These are phyloP conservation scores for Cutaneotrichosporon sp. DNA, from an alignment of 1,284 basidiomycete genomes.

Conservation along the genomic window DNA sequence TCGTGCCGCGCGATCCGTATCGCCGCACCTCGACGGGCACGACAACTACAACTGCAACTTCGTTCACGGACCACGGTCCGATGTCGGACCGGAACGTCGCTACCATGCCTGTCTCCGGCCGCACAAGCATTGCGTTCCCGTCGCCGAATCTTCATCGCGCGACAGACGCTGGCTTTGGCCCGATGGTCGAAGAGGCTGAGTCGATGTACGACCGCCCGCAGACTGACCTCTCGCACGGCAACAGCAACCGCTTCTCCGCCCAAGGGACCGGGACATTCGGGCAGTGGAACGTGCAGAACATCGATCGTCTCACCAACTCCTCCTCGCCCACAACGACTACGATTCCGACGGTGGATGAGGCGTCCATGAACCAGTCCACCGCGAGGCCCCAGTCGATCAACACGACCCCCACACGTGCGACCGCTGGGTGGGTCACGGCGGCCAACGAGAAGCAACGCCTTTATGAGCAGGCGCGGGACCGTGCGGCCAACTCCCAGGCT, in stretches of 20 bases:
- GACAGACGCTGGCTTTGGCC: not conserved
- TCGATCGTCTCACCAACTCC: not conserved
- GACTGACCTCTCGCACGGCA: not conserved
- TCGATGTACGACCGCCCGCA: not conserved
- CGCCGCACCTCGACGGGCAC: constrained; percentile 38
- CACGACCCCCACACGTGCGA: not conserved
- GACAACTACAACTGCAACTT: constrained; percentile 32
- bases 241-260: not conserved
- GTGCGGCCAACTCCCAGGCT: constrained; percentile 58
- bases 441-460: constrained; percentile 57
- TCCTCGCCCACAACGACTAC: not conserved
- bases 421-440: constrained; percentile 25
- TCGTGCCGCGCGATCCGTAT: not conserved
- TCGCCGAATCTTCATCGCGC: constrained; percentile 8
- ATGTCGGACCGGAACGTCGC: constrained; percentile 17
- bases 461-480: constrained; percentile 64
- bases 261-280: not conserved
- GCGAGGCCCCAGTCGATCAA: constrained; percentile 2
- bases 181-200: not conserved
- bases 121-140: constrained; percentile 7
- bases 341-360: constrained; percentile 1
- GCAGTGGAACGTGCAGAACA: not conserved
- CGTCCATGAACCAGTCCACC: not conserved
- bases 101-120: constrained; percentile 23
- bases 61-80: constrained; percentile 20